These are phyloP conservation scores for Phytophthora sojae DNA, from an alignment of 352 stramenopile genomes.

Conservation along the genomic window DNA sequence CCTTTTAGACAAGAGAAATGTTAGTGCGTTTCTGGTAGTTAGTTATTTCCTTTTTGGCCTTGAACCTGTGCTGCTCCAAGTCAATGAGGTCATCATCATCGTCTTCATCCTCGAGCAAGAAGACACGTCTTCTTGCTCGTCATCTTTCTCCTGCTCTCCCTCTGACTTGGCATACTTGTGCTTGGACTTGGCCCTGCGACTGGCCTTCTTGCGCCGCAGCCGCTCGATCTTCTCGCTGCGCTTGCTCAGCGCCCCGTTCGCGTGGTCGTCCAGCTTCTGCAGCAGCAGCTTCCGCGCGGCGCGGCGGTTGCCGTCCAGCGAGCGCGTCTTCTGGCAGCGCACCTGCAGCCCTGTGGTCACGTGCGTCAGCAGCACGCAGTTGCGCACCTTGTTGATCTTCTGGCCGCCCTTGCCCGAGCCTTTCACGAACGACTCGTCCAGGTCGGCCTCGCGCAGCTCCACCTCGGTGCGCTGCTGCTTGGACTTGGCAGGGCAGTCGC, in stretches of 20 bases:
- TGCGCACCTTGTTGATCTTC: slow-evolving; percentile 94
- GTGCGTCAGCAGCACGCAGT: slow-evolving; percentile 90
- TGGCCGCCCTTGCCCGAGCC: slow-evolving; percentile 89
- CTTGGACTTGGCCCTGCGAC: slow-evolving; percentile 58
- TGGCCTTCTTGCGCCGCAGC: slow-evolving; percentile 75
- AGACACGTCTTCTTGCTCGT: slow-evolving; percentile 25
- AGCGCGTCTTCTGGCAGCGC: slow-evolving; percentile 83
- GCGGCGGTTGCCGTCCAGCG: slow-evolving; percentile 80
- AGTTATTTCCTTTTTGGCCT: slow-evolving; percentile 35
- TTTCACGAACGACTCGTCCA: slow-evolving; percentile 88
- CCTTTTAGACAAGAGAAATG: slow-evolving; percentile 17
- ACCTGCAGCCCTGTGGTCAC: slow-evolving; percentile 78
- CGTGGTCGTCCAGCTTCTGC: slow-evolving; percentile 78
- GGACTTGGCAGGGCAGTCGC: not conserved
- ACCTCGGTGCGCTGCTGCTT: slow-evolving; percentile 36
- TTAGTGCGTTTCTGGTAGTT: not conserved
- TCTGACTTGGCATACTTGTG: slow-evolving; percentile 56
- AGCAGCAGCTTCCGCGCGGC: slow-evolving; percentile 74
- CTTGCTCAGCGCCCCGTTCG: slow-evolving; percentile 70
- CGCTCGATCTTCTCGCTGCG: slow-evolving; percentile 72
- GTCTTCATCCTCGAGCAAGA: slow-evolving; percentile 17
- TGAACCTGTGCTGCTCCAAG: slow-evolving; percentile 47
- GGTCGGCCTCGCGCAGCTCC: slow-evolving; percentile 64
- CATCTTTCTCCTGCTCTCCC: slow-evolving; percentile 11
- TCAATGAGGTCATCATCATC: slow-evolving; percentile 16